A percentile compares a stretch with the other conserved stretches of the same genome.
These are phyloP conservation scores for Suillus subalutaceus DNA, from an alignment of 768 basidiomycete genomes.

Conservation along the genomic window DNA sequence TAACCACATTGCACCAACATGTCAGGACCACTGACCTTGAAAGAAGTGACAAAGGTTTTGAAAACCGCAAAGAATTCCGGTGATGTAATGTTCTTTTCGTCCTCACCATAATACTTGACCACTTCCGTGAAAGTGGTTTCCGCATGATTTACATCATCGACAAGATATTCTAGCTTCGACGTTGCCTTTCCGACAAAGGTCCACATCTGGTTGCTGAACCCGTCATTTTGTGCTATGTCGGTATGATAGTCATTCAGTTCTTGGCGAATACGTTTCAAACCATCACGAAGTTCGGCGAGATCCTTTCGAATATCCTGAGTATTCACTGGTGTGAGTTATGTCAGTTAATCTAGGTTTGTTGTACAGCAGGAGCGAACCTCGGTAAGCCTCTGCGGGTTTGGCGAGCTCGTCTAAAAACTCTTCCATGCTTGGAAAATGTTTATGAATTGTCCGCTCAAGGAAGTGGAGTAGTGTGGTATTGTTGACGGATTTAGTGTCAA, in stretches of 20 bases:
- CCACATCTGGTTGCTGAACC: conserved; percentile 92
- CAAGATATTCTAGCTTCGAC: conserved; percentile 76
- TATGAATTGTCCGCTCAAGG: conserved; percentile 83
- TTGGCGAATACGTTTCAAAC: conserved; percentile 76
- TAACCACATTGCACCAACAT: conserved; percentile 8
- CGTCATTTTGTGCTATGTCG: conserved; percentile 69
- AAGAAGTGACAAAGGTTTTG: conserved; percentile 96
- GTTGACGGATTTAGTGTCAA: conserved; percentile 95
- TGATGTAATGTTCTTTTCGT: conserved; percentile 82
- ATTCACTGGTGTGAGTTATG: conserved; percentile 59
- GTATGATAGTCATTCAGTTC: conserved; percentile 82
- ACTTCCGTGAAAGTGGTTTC: conserved; percentile 85
- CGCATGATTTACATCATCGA: conserved; percentile 86
- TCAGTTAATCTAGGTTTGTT: not conserved
- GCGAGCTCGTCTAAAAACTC: conserved; percentile 86
- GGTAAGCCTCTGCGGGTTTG: conserved; percentile 89
- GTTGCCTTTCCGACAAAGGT: conserved; percentile 79
- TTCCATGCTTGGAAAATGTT: conserved; percentile 87
- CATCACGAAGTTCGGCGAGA: conserved; percentile 69
- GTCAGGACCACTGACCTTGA: conserved; percentile 56
- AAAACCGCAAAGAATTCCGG: conserved; percentile 96
- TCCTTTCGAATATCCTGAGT: conserved; percentile 83
- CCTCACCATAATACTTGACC: conserved; percentile 91
- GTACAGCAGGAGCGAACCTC: conserved; percentile 56
- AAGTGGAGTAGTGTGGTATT: conserved; percentile 96